Evolutionary conservation across 345 rosid genomes (phyloP).

Genomic region (Salix arbutifolia): DNA sequence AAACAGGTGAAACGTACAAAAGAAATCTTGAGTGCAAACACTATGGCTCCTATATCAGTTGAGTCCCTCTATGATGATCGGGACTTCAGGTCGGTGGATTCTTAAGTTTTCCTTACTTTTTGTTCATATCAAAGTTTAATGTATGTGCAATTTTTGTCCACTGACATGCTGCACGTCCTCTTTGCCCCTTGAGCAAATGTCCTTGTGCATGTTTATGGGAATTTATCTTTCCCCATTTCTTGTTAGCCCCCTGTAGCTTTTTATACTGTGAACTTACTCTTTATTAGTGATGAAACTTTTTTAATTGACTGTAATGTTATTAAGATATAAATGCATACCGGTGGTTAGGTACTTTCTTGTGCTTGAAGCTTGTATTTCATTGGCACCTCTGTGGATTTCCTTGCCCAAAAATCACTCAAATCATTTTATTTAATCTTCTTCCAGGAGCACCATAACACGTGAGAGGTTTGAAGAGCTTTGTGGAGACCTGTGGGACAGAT

Average conservation of each 20-base stretch:
- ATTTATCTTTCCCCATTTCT: neutral
- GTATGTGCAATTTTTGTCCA: neutral
- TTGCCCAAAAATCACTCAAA: neutral
- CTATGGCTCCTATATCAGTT: conserved; percentile 83
- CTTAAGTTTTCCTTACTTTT: neutral
- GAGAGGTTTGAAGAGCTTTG: conserved; percentile 98
- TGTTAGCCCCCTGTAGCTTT: neutral
- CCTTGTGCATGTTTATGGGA: conserved; percentile 5
- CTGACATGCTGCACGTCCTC: neutral
- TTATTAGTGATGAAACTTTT: neutral
- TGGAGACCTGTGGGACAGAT: conserved; percentile 85
- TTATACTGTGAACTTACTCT: neutral
- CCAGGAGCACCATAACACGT: conserved; percentile 91
- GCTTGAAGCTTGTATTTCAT: neutral
- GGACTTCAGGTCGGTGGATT: conserved; percentile 71
- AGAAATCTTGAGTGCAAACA: conserved; percentile 94
- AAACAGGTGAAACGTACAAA: conserved; percentile 98
- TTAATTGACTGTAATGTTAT: neutral
- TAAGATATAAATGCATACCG: neutral
- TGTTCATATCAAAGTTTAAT: neutral
- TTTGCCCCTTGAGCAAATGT: neutral
- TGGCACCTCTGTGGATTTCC: neutral
- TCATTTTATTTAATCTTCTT: neutral
- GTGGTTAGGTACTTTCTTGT: neutral
- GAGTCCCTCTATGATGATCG: conserved; percentile 89